Evolutionary conservation across 108 stramenopile species (phyloP), one percentile per base, ranked within the genome.

Genomic region (Schizochytrium sp.): DNA sequence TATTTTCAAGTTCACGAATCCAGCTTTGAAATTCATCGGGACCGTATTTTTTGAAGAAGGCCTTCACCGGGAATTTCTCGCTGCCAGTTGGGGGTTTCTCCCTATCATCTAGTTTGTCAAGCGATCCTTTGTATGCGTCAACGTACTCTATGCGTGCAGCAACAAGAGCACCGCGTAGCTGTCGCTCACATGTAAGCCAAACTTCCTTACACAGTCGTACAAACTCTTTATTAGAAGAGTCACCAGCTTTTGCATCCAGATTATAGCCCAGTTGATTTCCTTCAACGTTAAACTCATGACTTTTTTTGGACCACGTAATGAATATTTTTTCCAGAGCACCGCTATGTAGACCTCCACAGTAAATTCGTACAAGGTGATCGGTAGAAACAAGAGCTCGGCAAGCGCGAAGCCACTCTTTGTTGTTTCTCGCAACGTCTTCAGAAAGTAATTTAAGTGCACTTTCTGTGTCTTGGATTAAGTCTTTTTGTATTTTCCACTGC

Each of bases 401-500:
- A 38, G 53, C 76, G 5, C 50, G 53, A 10, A 5, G 3, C 76
- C 76, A 83, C 28, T 49, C n/a, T 5, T 42, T 53, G 10, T 83
- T 53, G 49, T 83, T 53, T 1, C 17, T n/a, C 47, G 50, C 47
- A 47, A 55, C 19, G 10, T 55, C 53, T 7, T 38, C 50, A 40
- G 5, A 5, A 46, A 42, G 28, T n/a, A n/a, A 5, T 5, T 83
- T 13, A n/a, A 72, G 28, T 1, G 17, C 1, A 15, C 2, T 72
- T 13, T 13, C 28, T 15, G 72, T 41, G 44, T 41, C 38, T 83
- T 83, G 17, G n/a, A 83, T 55, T 55, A 83, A 53, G 76, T 83
- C 76, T 40, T 83, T 83, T 1, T 12, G 76, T 10, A 83, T 28
- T 28, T 83, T 83, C 76, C 76, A 83, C 2, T 69, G 64, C 10